Evolutionary conservation across 306 rosid genomes (phyloP).

Genomic region (Vigna radiata): DNA sequence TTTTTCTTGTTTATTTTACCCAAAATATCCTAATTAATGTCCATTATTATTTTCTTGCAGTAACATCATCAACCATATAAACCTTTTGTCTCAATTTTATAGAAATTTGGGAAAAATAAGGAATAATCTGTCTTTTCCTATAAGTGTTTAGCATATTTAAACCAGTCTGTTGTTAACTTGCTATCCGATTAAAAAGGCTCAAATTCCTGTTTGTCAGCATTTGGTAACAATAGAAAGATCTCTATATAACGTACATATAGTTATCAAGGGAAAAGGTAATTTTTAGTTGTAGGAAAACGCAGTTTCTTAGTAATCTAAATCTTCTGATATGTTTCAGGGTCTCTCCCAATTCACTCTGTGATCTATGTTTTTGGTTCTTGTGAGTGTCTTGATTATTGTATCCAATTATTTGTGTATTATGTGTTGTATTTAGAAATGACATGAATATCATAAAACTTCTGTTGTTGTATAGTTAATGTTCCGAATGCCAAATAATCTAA

Average conservation of each 20-base stretch:
- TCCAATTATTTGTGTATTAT: not conserved
- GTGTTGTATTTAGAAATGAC: not conserved
- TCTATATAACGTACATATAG: not conserved
- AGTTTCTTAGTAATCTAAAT: slow-evolving; percentile 6
- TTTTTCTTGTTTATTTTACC: too few species aligned
- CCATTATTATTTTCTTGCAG: too few species aligned
- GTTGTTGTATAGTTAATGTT: not conserved
- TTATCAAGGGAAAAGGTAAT: not conserved
- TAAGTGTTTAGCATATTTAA: not conserved
- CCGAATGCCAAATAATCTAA: not conserved
- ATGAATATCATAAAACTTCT: not conserved
- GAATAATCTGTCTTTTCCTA: not conserved
- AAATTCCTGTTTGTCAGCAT: not conserved
- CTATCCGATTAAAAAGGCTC: not conserved
- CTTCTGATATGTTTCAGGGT: not conserved
- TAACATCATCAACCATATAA: too few species aligned
- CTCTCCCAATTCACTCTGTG: not conserved
- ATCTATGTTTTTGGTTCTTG: not conserved
- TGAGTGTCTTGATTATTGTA: not conserved
- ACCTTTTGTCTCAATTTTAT: not conserved
- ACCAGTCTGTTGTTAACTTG: too few species aligned
- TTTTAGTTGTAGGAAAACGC: not conserved
- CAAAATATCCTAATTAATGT: too few species aligned
- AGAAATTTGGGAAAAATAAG: not conserved
- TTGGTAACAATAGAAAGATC: not conserved